A percentile compares a stretch with the other conserved stretches of the same genome.
Evolutionary conservation across 495 filamentous ascomycete species (phyloP).

Genomic region (Aspergillus baeticus): DNA sequence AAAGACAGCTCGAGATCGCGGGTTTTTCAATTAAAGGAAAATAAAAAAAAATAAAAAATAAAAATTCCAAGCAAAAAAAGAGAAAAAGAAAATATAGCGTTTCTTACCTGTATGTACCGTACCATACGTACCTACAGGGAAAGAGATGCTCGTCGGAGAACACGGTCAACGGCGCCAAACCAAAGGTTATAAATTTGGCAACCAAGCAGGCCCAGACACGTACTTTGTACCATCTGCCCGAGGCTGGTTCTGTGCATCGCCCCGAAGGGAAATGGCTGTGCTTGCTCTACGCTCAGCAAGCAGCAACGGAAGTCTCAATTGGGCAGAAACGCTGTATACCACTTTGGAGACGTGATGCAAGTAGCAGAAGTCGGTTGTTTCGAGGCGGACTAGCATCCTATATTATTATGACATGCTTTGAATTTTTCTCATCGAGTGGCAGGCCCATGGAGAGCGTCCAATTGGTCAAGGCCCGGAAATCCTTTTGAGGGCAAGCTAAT

Average conservation of each 20-base stretch:
- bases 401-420: constrained; percentile 4
- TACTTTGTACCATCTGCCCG: constrained; percentile 1
- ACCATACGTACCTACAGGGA: neutral
- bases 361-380: neutral
- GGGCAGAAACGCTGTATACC: neutral
- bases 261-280: constrained; percentile 1
- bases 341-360: neutral
- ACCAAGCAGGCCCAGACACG: constrained; percentile 9
- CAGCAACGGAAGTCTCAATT: neutral
- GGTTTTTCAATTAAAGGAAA: neutral
- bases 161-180: neutral
- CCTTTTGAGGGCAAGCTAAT: constrained; percentile 9
- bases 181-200: neutral
- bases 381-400: neutral
- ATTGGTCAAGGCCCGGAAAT: neutral
- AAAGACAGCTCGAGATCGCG: neutral
- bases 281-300: neutral
- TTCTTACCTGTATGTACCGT: neutral
- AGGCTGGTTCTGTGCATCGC: neutral
- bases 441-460: neutral
- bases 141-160: neutral
- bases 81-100: constrained; percentile 6
- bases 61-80: constrained; percentile 5
- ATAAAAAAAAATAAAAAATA: neutral
- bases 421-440: constrained; percentile 1